Evolutionary conservation across 495 filamentous ascomycete genomes (phyloP), one percentile per base, ranked within the genome.

Genomic region (Xylaria cubensis): DNA sequence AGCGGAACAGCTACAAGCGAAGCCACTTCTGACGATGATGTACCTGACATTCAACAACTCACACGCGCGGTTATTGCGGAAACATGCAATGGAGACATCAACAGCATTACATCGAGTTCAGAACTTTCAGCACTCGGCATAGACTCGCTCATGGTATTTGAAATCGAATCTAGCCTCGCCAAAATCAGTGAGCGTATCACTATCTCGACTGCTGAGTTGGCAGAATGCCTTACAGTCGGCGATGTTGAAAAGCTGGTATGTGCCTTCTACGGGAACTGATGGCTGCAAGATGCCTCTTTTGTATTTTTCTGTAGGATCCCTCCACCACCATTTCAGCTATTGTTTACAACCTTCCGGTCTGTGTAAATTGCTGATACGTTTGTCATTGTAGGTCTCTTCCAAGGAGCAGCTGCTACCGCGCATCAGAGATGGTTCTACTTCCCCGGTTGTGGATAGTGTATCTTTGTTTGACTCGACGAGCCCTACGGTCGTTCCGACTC

Each of bases 121-220:
- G 66, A 69, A 29, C 50, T 69, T 36, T 56, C 51, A 12, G 66
- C 66, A 9, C 51, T 69, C 3, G 66, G 66, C 32, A 59, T 69
- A 56, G 66, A 69, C 36, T 69, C 66, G n/a, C 66, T 69, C 66
- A 69, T 69, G 66, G 50, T 69, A 9, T 69, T 69, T 42, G 66
- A 69, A 26, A 53, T 69, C 12, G 51, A 69, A 59, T 58, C 66
- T 19, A 58, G 51, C 13, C 51, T 69, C 21, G 46, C 66, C 5
- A 58, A 58, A 56, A 59, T 69, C 4, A 59, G 46, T 36, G 58
- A 59, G n/a, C 51, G 44, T 41, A 56, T 53, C 34, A 29, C 39
- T 29, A 3, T 69, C 29, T 69, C 66, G 50, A 32, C 66, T 5
- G n/a, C 66, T 36, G 66, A 69, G 39, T 58, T 69, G 10, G 48